A percentile compares a stretch with the other conserved stretches of the same genome.
These are phyloP conservation scores for Lepraria neglecta DNA, from an alignment of 495 filamentous ascomycete genomes.

Conservation along the genomic window DNA sequence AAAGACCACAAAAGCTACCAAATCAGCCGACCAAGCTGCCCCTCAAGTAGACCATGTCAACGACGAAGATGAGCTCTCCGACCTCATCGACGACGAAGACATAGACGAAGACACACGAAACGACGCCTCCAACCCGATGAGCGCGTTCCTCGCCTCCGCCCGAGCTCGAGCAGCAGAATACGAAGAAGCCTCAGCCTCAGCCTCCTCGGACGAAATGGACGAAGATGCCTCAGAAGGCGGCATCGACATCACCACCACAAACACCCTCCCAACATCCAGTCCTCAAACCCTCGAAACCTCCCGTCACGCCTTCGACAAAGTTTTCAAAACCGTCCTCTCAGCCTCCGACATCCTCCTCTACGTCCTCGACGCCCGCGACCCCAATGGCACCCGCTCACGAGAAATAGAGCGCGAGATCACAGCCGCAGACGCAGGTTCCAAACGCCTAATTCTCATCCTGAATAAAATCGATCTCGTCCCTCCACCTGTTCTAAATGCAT, in stretches of 20 bases:
- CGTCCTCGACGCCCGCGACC: conserved; percentile 89
- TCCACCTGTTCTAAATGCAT: conserved; percentile 68
- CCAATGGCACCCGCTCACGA: conserved; percentile 81
- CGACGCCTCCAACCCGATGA: conserved; percentile 77
- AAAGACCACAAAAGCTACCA: conserved; percentile 52
- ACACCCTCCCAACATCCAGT: conserved; percentile 31
- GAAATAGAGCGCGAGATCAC: conserved; percentile 86
- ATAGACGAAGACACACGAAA: conserved; percentile 49
- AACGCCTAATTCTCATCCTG: conserved; percentile 84
- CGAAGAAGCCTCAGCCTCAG: conserved; percentile 45
- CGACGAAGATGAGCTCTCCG: conserved; percentile 39
- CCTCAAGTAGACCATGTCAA: conserved; percentile 36
- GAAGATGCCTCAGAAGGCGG: conserved; percentile 54
- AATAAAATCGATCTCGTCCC: conserved; percentile 97
- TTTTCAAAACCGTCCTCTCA: conserved; percentile 91
- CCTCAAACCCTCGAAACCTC: conserved; percentile 55
- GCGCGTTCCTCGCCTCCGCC: conserved; percentile 86
- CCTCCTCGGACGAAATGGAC: conserved; percentile 55
- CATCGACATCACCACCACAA: conserved; percentile 38
- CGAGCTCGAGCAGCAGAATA: conserved; percentile 78
- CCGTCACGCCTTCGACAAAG: conserved; percentile 82
- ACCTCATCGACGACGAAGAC: conserved; percentile 43
- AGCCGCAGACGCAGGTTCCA: conserved; percentile 73
- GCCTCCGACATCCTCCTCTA: conserved; percentile 88
- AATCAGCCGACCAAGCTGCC: conserved; percentile 33